phyloP scores from a whole-genome alignment of 345 rosid species.

The Turnera subulata region DNA sequence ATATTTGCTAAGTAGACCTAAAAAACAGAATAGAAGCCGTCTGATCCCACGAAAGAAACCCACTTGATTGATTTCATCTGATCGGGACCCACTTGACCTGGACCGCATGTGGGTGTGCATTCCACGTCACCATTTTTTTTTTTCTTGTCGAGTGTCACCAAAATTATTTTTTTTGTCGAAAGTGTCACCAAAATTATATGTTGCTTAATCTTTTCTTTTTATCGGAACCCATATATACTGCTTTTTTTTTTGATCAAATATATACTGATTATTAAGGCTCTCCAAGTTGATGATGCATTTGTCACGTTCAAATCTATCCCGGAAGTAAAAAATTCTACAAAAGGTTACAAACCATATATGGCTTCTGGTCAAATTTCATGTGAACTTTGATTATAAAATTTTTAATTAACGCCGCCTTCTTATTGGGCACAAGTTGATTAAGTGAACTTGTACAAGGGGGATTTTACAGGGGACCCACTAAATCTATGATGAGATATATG shows the following conservation, averaged over 20 bases:
- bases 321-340: neutral
- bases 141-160: neutral
- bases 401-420: constrained; percentile 4
- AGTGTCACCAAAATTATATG: neutral
- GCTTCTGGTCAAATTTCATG: neutral
- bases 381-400: neutral
- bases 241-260: no score
- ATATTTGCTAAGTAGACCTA: no score
- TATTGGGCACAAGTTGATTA: neutral
- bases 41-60: constrained; percentile 6
- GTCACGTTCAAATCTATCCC: neutral
- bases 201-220: no score
- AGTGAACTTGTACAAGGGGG: neutral
- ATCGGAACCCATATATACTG: no score
- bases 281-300: no score
- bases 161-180: neutral
- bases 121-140: constrained; percentile 28
- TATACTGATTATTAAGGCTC: neutral
- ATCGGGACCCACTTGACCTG: constrained; percentile 24
- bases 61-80: constrained; percentile 20
- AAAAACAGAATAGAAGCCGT: constrained; percentile 14
- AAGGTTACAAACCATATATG: neutral
- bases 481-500: constrained; percentile 18
- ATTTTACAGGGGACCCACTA: constrained; percentile 19
- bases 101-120: constrained; percentile 37